Evolutionary conservation across 495 filamentous ascomycete genomes (phyloP).

Genomic region (Penicillium cosmopolitanum): DNA sequence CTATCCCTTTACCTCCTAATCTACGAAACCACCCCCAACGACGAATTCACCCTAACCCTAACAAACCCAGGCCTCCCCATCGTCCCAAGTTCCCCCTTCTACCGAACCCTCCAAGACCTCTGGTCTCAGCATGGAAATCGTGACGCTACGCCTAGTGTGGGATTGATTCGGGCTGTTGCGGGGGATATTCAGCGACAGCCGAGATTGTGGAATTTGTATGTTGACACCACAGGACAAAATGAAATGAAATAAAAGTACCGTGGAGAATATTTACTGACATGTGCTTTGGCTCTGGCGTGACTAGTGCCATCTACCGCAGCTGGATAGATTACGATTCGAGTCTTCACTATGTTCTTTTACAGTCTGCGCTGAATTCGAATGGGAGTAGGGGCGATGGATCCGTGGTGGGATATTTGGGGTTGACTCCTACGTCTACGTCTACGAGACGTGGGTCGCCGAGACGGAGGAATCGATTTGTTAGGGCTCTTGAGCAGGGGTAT

Average conservation of each 20-base stretch:
- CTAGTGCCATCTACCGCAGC: background rate
- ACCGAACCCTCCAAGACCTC: slow-evolving; percentile 3
- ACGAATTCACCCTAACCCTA: background rate
- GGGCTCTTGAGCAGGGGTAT: background rate
- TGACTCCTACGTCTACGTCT: background rate
- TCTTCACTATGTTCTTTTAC: background rate
- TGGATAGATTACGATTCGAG: background rate
- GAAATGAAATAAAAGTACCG: no score
- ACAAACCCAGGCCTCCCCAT: slow-evolving; percentile 1
- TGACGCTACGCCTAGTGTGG: background rate
- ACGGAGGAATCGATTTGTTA: background rate
- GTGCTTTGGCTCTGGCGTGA: no score
- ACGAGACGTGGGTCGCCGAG: background rate
- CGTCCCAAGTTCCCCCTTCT: slow-evolving; percentile 2
- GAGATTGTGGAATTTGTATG: background rate
- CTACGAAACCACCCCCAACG: background rate
- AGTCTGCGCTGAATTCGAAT: background rate
- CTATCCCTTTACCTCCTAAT: background rate
- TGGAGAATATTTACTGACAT: no score
- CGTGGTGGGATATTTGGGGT: no score
- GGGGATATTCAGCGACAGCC: background rate
- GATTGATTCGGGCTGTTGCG: background rate
- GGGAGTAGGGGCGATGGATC: background rate
- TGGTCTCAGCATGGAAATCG: background rate
- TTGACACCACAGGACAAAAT: background rate